Conservation (phyloP, 225 moss, liverwort and hornwort genomes). For the Climacium dendroides region DNA sequence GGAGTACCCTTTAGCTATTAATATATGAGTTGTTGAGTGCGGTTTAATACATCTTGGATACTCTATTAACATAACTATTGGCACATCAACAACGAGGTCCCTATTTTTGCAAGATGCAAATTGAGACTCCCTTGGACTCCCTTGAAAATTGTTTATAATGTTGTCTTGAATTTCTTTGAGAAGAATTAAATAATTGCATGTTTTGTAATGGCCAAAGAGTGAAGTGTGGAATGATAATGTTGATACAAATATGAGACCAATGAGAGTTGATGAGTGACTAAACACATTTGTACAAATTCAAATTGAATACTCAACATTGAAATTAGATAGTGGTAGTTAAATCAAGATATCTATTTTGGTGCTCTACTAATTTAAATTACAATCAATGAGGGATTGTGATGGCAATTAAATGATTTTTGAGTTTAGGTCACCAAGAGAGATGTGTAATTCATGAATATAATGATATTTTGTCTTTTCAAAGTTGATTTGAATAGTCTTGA, state of each 20-base stretch:
- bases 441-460: background rate
- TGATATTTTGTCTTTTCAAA: too few relatives aligned
- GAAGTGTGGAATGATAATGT: too few relatives aligned
- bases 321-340: background rate
- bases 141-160: background rate
- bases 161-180: background rate
- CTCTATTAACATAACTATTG: too few relatives aligned
- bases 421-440: background rate
- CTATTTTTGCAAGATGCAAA: too few relatives aligned
- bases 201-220: background rate
- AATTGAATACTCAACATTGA: too few relatives aligned
- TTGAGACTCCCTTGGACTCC: too few relatives aligned
- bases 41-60: too few relatives aligned
- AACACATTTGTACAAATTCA: too few relatives aligned
- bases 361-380: background rate
- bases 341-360: background rate
- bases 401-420: background rate
- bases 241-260: background rate
- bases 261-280: background rate
- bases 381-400: background rate
- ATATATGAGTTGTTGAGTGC: too few relatives aligned
- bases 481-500: too few relatives aligned
- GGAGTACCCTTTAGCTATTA: rapidly evolving
- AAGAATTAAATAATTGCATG: background rate
- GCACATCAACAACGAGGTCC: too few relatives aligned